These are phyloP conservation scores for Filobasidium wieringae DNA, from an alignment of 768 basidiomycete species.

Conservation along the genomic window DNA sequence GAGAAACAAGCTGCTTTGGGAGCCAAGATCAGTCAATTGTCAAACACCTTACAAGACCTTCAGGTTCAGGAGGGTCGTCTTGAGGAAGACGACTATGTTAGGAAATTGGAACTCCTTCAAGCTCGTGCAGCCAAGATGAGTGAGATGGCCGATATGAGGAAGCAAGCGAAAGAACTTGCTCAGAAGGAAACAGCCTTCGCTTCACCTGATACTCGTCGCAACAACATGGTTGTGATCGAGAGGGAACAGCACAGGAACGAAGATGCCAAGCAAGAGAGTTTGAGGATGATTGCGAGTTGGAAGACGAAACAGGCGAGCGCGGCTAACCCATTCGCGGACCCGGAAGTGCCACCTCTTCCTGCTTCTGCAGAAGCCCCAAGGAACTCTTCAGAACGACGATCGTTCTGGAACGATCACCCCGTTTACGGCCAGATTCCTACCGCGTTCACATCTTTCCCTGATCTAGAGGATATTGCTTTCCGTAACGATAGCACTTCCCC, in stretches of 20 bases:
- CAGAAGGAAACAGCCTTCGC: neutral
- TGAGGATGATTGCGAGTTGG: neutral
- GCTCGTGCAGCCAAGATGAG: constrained; percentile 16
- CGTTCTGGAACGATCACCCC: neutral
- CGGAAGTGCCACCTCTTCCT: too few relatives aligned
- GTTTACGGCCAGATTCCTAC: neutral
- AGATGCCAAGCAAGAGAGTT: constrained; percentile 9
- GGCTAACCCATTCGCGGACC: too few relatives aligned
- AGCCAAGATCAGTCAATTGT: neutral
- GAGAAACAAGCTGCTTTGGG: neutral
- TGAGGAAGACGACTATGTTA: neutral
- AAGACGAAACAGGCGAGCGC: neutral
- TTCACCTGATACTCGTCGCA: neutral
- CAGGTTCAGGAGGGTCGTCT: neutral
- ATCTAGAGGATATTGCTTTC: neutral
- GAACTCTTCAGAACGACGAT: too few relatives aligned
- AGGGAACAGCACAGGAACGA: constrained; percentile 7
- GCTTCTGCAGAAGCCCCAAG: too few relatives aligned
- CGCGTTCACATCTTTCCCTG: neutral
- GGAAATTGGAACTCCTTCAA: neutral
- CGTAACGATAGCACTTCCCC: neutral
- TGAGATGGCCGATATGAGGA: constrained; percentile 20
- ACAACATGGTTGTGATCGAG: constrained; percentile 10
- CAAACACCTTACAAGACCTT: too few relatives aligned
- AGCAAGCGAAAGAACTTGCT: neutral